Percentiles rank a stretch among this genome's conserved stretches.
Evolutionary conservation across 2,329 filamentous ascomycete species (phyloP).

Genomic region (Madurella mycetomatis): DNA sequence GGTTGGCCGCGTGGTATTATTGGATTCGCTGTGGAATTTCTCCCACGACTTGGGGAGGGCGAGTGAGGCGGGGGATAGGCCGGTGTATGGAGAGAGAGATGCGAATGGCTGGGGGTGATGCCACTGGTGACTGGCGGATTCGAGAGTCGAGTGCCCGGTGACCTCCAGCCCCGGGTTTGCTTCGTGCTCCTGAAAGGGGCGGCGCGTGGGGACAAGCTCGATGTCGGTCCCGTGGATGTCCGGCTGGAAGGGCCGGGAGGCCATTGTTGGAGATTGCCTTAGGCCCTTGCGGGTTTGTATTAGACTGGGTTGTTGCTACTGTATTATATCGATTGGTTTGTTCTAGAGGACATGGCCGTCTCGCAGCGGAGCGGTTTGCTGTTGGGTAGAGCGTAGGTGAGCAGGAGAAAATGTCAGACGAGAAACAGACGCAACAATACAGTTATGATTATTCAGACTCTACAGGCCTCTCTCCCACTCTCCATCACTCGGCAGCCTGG

Average conservation of each 20-base stretch:
- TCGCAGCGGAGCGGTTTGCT: too few relatives aligned
- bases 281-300: too few relatives aligned
- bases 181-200: slow-evolving; percentile 5
- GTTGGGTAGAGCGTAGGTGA: too few relatives aligned
- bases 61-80: neutral
- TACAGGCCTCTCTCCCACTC: too few relatives aligned
- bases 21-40: neutral
- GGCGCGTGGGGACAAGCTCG: slow-evolving; percentile 6
- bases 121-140: neutral
- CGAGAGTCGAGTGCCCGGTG: slow-evolving; percentile 6
- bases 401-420: too few relatives aligned
- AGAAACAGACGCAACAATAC: too few relatives aligned
- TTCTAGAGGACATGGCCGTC: too few relatives aligned
- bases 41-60: neutral
- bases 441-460: too few relatives aligned
- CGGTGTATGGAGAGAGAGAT: neutral
- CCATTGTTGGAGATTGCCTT: neutral
- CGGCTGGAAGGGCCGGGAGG: neutral
- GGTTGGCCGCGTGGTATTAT: neutral
- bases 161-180: slow-evolving; percentile 20
- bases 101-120: neutral
- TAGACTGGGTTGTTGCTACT: too few relatives aligned
- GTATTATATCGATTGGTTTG: too few relatives aligned
- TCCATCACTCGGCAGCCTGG: too few relatives aligned
- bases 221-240: slow-evolving; percentile 15